A percentile compares a stretch with the other conserved stretches of the same genome.
These are phyloP conservation scores for Zymoseptoria passerinii DNA, from an alignment of 2,329 filamentous ascomycete genomes.

Conservation along the genomic window DNA sequence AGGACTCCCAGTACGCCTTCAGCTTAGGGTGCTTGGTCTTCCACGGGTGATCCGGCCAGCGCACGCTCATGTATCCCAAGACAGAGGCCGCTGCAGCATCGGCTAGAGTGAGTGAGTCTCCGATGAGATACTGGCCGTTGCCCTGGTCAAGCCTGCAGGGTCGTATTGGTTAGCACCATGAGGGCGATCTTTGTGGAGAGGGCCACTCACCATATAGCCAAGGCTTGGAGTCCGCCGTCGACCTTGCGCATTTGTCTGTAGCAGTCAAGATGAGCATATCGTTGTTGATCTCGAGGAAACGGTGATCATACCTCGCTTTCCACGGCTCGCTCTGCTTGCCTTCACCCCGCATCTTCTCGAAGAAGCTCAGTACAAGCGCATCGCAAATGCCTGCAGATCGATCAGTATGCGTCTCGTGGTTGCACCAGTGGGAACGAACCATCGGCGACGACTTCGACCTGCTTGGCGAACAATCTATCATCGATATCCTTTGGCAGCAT, in stretches of 20 bases:
- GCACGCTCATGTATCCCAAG: slow-evolving; percentile 28
- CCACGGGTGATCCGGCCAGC: slow-evolving; percentile 30
- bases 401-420: not conserved
- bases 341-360: slow-evolving; percentile 26
- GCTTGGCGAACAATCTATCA: slow-evolving; percentile 25
- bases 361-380: slow-evolving; percentile 32
- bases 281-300: too few relatives aligned
- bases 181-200: not conserved
- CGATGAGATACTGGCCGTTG: slow-evolving; percentile 24
- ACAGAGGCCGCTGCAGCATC: slow-evolving; percentile 31
- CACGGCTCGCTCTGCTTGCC: slow-evolving; percentile 27
- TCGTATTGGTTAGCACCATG: not conserved
- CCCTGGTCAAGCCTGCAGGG: slow-evolving; percentile 14
- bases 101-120: slow-evolving; percentile 27
- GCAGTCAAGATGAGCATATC: not conserved
- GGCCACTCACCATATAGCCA: slow-evolving; percentile 21
- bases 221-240: slow-evolving; percentile 28
- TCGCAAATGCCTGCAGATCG: slow-evolving; percentile 25
- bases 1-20: slow-evolving; percentile 39
- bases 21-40: slow-evolving; percentile 27
- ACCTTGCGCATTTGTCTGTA: slow-evolving; percentile 31
- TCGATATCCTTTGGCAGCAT: slow-evolving; percentile 25
- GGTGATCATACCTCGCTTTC: slow-evolving; percentile 21
- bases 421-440: slow-evolving; percentile 12
- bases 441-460: slow-evolving; percentile 31